Conservation (phyloP, 73 alveolate species). For the Paraurostyla sp. region DNA sequence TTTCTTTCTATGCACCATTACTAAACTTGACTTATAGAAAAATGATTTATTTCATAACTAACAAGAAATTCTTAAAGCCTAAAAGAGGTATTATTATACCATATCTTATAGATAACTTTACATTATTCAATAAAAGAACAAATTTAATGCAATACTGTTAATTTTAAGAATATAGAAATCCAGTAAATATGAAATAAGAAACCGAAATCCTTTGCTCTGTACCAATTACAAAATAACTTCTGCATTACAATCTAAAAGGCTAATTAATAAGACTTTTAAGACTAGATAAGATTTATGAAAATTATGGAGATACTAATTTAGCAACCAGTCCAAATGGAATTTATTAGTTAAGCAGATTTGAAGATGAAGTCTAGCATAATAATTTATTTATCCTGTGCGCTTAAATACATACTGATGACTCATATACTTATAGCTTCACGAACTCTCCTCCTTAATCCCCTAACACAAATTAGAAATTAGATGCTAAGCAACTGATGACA, state of each 20-base stretch:
- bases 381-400: not conserved
- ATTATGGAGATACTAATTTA: not conserved
- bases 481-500: too few species aligned
- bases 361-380: not conserved
- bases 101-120: not conserved
- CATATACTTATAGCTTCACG: not conserved
- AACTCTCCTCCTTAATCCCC: not conserved
- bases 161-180: not conserved
- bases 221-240: not conserved
- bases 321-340: conserved; percentile 14
- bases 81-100: conserved; percentile 7
- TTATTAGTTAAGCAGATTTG: not conserved
- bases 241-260: conserved; percentile 27
- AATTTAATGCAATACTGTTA: conserved; percentile 4
- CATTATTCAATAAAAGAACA: not conserved
- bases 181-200: not conserved
- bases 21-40: conserved; percentile 4
- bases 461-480: too few species aligned
- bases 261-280: not conserved
- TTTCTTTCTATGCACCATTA: not conserved
- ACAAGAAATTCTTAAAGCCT: not conserved
- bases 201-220: not conserved
- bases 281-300: not conserved
- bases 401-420: not conserved
- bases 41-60: conserved; percentile 8